These are phyloP conservation scores for Entomortierella lignicola DNA, from an alignment of 192 early-diverging fungal genomes.

Conservation along the genomic window DNA sequence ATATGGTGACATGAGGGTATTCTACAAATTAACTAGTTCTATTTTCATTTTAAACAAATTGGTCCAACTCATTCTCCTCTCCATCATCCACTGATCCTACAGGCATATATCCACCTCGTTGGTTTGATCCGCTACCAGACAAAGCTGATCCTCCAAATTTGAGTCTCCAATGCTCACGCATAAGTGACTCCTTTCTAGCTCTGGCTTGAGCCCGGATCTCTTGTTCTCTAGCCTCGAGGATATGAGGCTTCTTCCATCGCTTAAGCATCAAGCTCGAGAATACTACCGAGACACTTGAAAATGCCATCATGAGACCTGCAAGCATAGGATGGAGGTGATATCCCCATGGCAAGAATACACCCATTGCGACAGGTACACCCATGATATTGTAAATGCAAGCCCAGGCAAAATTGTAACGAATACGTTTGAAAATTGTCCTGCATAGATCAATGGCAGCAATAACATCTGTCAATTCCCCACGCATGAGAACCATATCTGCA, in stretches of 20 bases:
- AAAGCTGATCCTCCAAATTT: slow-evolving; percentile 8
- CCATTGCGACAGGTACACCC: slow-evolving; percentile 95
- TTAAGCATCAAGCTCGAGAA: slow-evolving; percentile 88
- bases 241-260: slow-evolving; percentile 61
- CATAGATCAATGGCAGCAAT: slow-evolving; percentile 89
- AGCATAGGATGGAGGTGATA: slow-evolving; percentile 89
- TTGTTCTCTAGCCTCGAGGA: slow-evolving; percentile 1
- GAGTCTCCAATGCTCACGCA: slow-evolving; percentile 19
- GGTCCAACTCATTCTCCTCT: slow-evolving; percentile 26
- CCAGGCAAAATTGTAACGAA: slow-evolving; percentile 90
- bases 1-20: background rate
- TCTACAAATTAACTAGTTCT: background rate
- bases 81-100: slow-evolving; percentile 15
- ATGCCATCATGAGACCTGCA: slow-evolving; percentile 95
- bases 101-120: slow-evolving; percentile 22
- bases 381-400: slow-evolving; percentile 91
- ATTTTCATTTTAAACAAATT: slow-evolving; percentile 20
- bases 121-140: background rate
- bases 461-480: slow-evolving; percentile 86
- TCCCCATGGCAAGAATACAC: slow-evolving; percentile 87
- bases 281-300: slow-evolving; percentile 93
- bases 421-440: slow-evolving; percentile 85
- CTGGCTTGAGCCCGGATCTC: slow-evolving; percentile 11
- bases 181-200: background rate
- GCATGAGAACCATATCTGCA: slow-evolving; percentile 93